These are phyloP conservation scores for Protomyces inouyei DNA, from an alignment of 1,139 yeast genomes.

Conservation along the genomic window DNA sequence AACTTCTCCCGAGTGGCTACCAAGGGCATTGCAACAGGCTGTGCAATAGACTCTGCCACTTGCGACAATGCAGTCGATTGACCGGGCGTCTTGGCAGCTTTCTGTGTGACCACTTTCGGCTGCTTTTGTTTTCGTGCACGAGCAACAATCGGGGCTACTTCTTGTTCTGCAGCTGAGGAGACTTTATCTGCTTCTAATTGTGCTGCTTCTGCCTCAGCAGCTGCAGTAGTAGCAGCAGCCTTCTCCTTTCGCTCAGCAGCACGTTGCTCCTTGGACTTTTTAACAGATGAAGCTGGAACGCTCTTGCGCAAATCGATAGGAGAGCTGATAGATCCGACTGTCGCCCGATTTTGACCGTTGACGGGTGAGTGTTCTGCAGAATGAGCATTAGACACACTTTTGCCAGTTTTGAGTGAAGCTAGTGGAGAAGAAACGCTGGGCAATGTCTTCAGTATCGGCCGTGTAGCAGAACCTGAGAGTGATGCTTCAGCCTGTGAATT, in stretches of 20 bases:
- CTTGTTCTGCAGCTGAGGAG: background rate
- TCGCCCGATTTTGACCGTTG: background rate
- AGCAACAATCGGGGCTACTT: conserved; percentile 18
- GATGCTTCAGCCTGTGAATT: background rate
- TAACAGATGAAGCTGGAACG: conserved; percentile 15
- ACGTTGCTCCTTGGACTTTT: conserved; percentile 19
- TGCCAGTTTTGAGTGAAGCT: conserved; percentile 5
- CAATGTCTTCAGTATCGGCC: background rate
- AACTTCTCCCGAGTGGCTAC: background rate
- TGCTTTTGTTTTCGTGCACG: conserved; percentile 21
- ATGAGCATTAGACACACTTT: background rate
- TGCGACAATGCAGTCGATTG: background rate
- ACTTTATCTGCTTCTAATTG: background rate
- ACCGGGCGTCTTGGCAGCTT: too few relatives aligned
- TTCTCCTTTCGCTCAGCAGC: conserved; percentile 14
- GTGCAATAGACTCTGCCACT: background rate
- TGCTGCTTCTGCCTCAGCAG: conserved; percentile 8
- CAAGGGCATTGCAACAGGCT: background rate
- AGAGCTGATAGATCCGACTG: background rate
- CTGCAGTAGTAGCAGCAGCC: background rate
- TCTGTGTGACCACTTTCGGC: background rate
- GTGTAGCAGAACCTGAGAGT: background rate
- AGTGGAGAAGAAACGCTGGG: conserved; percentile 13
- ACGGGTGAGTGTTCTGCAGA: background rate
- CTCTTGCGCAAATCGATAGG: conserved; percentile 5